Evolutionary conservation across 768 basidiomycete species (phyloP).

Genomic region (Termitomyces sp.): DNA sequence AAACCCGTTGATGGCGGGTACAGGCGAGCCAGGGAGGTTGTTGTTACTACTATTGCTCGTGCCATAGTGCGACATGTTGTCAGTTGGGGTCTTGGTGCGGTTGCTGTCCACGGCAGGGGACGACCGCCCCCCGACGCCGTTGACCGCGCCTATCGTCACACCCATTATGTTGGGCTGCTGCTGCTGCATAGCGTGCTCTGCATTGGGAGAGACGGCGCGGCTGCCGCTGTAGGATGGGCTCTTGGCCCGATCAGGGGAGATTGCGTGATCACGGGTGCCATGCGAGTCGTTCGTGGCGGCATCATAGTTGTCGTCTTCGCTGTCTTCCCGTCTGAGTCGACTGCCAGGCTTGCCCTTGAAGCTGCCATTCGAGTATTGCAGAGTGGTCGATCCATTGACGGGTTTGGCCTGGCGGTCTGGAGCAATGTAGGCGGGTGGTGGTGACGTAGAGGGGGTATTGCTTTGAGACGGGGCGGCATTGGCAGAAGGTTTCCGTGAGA

Average conservation of each 20-base stretch:
- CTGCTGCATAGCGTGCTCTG: constrained; percentile 21
- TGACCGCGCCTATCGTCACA: constrained; percentile 44
- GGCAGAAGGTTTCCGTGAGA: constrained; percentile 41
- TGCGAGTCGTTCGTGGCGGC: constrained; percentile 35
- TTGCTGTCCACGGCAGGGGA: constrained; percentile 45
- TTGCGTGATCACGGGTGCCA: constrained; percentile 35
- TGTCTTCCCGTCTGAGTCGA: constrained; percentile 52
- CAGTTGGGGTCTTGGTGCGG: constrained; percentile 45
- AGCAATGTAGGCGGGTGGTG: constrained; percentile 52
- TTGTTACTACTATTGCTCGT: constrained; percentile 15
- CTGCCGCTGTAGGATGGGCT: constrained; percentile 49
- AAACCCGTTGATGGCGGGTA: constrained; percentile 45
- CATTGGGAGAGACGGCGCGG: constrained; percentile 58
- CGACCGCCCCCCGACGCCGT: constrained; percentile 33
- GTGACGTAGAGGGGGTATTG: constrained; percentile 61
- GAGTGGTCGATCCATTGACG: constrained; percentile 37
- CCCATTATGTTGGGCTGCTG: constrained; percentile 49
- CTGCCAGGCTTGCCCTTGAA: constrained; percentile 44
- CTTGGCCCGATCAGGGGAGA: constrained; percentile 56
- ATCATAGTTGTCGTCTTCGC: constrained; percentile 57
- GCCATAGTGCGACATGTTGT: constrained; percentile 22
- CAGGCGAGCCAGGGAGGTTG: constrained; percentile 35
- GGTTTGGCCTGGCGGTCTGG: constrained; percentile 45
- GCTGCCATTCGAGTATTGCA: constrained; percentile 30
- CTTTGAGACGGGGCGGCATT: constrained; percentile 23